Evolutionary conservation across 164 flowering plant species (phyloP).

Genomic region (Piper longum): DNA sequence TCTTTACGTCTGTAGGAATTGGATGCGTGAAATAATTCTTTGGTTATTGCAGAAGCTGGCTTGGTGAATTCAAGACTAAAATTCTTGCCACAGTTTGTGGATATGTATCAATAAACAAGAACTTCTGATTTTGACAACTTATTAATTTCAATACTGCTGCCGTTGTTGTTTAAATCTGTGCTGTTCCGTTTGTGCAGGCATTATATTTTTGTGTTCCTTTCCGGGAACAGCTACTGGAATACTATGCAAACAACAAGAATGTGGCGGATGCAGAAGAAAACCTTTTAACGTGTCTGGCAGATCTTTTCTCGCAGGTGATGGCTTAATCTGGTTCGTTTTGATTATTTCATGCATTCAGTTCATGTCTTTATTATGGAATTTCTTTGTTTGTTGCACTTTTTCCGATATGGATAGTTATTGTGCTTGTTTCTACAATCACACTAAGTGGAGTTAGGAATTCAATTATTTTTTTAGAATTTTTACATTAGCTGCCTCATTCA

Average conservation of each 20-base stretch:
- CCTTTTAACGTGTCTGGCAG: constrained; percentile 89
- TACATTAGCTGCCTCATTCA: too few relatives aligned
- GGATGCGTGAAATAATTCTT: too few relatives aligned
- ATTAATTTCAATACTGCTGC: neutral
- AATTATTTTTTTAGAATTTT: too few relatives aligned
- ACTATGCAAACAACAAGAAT: constrained; percentile 59
- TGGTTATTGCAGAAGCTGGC: too few relatives aligned
- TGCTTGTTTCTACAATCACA: neutral
- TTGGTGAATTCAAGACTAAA: too few relatives aligned
- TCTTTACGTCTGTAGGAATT: too few relatives aligned
- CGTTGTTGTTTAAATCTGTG: neutral
- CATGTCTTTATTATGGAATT: too few relatives aligned
- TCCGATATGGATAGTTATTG: neutral
- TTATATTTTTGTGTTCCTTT: constrained; percentile 95
- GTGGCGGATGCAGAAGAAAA: constrained; percentile 74
- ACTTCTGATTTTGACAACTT: too few relatives aligned
- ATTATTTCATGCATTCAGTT: neutral
- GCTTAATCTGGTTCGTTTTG: neutral
- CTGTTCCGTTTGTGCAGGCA: constrained; percentile 46
- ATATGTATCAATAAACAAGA: too few relatives aligned
- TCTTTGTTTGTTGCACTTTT: neutral
- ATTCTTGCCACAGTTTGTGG: too few relatives aligned
- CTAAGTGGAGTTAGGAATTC: too few relatives aligned
- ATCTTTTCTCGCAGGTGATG: constrained; percentile 74
- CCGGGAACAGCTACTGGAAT: constrained; percentile 84